Evolutionary conservation across 805 yeast genomes (phyloP).

Genomic region (Zygoascus tannicola): DNA sequence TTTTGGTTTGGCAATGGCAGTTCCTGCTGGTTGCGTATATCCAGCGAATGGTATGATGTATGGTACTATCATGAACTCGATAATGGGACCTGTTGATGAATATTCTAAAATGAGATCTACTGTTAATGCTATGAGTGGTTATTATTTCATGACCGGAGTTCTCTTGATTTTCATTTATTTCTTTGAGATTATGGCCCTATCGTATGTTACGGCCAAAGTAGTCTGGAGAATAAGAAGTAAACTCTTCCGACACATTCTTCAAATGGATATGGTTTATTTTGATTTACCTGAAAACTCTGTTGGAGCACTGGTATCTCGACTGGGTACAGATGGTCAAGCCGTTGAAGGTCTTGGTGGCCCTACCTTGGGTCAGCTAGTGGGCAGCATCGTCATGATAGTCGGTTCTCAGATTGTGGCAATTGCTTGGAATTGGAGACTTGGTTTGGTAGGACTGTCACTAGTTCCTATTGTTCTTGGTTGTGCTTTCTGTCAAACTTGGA

Average conservation of each 20-base stretch:
- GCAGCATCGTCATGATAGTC: slow-evolving; percentile 29
- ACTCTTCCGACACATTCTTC: slow-evolving; percentile 27
- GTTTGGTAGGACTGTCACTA: slow-evolving; percentile 32
- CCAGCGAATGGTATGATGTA: slow-evolving; percentile 31
- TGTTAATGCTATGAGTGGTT: slow-evolving; percentile 28
- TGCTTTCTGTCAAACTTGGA: slow-evolving; percentile 31
- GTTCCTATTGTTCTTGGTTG: slow-evolving; percentile 33
- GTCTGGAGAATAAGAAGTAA: slow-evolving; percentile 27
- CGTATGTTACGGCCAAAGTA: slow-evolving; percentile 25
- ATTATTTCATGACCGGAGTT: slow-evolving; percentile 29
- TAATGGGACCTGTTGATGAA: slow-evolving; percentile 26
- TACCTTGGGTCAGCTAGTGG: slow-evolving; percentile 32
- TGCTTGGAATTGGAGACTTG: slow-evolving; percentile 33
- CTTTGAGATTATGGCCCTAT: slow-evolving; percentile 19
- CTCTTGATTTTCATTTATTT: slow-evolving; percentile 21
- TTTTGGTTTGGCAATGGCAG: slow-evolving; percentile 22
- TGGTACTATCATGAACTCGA: slow-evolving; percentile 28
- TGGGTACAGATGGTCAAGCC: slow-evolving; percentile 34
- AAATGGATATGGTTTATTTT: slow-evolving; percentile 31
- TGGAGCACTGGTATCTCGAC: slow-evolving; percentile 30
- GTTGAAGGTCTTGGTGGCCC: slow-evolving; percentile 35
- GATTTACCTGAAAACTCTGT: slow-evolving; percentile 30
- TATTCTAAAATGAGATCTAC: slow-evolving; percentile 28
- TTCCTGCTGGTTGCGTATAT: slow-evolving; percentile 30
- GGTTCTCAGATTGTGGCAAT: slow-evolving; percentile 34